Conservation (phyloP, 2,329 filamentous ascomycete species). For the Lasiodiplodia theobromae region DNA sequence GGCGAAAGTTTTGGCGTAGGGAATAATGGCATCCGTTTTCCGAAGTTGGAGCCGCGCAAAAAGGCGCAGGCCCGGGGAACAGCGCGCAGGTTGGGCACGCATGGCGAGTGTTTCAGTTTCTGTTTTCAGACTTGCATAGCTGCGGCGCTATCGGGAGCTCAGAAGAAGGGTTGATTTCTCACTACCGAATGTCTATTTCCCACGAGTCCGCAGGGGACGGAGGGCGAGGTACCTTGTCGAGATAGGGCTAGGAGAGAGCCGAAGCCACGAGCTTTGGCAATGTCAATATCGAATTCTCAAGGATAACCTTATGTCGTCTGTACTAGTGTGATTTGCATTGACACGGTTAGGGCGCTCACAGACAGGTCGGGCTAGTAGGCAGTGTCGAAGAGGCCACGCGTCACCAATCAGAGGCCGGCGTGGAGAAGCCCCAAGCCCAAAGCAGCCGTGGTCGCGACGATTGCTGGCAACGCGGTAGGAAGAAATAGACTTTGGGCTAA, state of each 20-base stretch:
- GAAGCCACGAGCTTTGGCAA: constrained; percentile 18
- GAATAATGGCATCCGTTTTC: constrained; percentile 11
- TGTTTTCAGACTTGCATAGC: constrained; percentile 26
- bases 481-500: constrained; percentile 26
- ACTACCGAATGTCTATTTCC: constrained; percentile 7
- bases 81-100: constrained; percentile 15
- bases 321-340: not conserved
- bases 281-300: constrained; percentile 21
- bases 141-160: constrained; percentile 24
- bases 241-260: constrained; percentile 15
- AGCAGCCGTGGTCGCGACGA: constrained; percentile 13
- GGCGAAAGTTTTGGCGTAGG: constrained; percentile 17
- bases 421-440: not conserved
- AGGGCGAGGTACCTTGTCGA: constrained; percentile 17
- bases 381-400: constrained; percentile 12
- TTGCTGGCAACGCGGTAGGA: constrained; percentile 4
- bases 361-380: not conserved
- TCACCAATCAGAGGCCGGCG: constrained; percentile 9
- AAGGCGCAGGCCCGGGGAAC: constrained; percentile 7
- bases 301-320: constrained; percentile 7
- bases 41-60: not conserved
- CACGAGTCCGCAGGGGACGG: not conserved
- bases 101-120: constrained; percentile 19
- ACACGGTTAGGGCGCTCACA: constrained; percentile 1
- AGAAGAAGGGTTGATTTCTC: constrained; percentile 7